Evolutionary conservation across 2,329 filamentous ascomycete species (phyloP).

Genomic region (Cladosporium halotolerans): DNA sequence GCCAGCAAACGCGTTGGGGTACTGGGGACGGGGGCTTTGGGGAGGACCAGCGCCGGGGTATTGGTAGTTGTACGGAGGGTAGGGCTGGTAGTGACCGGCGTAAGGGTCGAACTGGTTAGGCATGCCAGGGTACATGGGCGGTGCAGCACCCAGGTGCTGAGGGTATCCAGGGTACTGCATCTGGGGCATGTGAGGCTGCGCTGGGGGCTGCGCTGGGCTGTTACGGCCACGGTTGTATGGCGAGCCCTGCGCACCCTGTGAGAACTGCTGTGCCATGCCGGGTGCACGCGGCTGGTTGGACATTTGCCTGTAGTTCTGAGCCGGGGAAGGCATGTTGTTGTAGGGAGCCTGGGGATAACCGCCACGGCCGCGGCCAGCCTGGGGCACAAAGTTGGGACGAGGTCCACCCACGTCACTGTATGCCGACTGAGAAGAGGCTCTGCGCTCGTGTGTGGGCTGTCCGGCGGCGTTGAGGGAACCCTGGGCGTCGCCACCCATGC

Average conservation of each 20-base stretch:
- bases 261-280: slow-evolving; percentile 45
- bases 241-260: slow-evolving; percentile 28
- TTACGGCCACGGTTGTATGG: slow-evolving; percentile 49
- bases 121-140: slow-evolving; percentile 1
- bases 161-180: slow-evolving; percentile 58
- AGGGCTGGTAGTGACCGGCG: slow-evolving; percentile 38
- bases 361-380: slow-evolving; percentile 45
- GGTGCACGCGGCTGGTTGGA: slow-evolving; percentile 46
- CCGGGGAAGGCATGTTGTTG: slow-evolving; percentile 49
- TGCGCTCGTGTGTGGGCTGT: slow-evolving; percentile 66
- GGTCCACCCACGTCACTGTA: slow-evolving; percentile 61
- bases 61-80: slow-evolving; percentile 42
- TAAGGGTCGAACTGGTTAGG: slow-evolving; percentile 39
- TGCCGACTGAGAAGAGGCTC: slow-evolving; percentile 77
- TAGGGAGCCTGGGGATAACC: slow-evolving; percentile 46
- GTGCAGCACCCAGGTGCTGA: slow-evolving; percentile 35
- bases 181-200: slow-evolving; percentile 61
- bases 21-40: slow-evolving; percentile 38
- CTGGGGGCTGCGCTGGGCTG: slow-evolving; percentile 52
- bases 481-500: slow-evolving; percentile 60
- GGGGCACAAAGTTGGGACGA: slow-evolving; percentile 24
- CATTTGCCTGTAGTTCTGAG: slow-evolving; percentile 45
- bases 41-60: slow-evolving; percentile 43
- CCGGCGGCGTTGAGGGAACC: slow-evolving; percentile 7
- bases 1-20: slow-evolving; percentile 45